A percentile compares a stretch with the other conserved stretches of the same genome.
Conservation (phyloP, 306 rosid genomes). For the Begonia loranthoides region DNA sequence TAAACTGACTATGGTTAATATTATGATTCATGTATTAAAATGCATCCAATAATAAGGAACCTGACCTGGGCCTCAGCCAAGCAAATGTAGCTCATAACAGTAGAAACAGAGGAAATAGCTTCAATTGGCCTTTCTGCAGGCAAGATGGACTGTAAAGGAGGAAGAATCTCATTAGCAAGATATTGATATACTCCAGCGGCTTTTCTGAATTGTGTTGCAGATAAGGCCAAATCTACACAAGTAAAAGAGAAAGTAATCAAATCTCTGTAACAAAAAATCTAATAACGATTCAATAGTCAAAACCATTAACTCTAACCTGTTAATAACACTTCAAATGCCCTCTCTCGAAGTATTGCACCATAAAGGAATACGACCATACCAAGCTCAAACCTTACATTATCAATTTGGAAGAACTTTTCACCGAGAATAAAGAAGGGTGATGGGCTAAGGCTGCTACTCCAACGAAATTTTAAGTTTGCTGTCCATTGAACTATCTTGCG, state of each 20-base stretch:
- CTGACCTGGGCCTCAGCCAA: conserved; percentile 83
- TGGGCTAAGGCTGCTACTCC: conserved; percentile 54
- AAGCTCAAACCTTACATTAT: conserved; percentile 46
- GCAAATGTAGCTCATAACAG: conserved; percentile 53
- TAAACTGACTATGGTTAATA: too few species aligned
- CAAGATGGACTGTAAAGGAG: conserved; percentile 19
- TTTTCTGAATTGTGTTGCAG: conserved; percentile 50
- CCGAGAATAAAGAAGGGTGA: conserved; percentile 43
- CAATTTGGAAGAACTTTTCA: conserved; percentile 41
- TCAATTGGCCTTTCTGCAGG: conserved; percentile 52
- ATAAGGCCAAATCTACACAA: conserved; percentile 45
- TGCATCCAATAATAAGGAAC: neutral
- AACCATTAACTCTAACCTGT: conserved; percentile 23
- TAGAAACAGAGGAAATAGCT: conserved; percentile 33
- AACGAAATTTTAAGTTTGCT: conserved; percentile 35
- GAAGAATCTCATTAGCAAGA: conserved; percentile 47
- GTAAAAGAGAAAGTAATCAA: conserved; percentile 14
- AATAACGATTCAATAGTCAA: too few species aligned
- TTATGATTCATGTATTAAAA: too few species aligned
- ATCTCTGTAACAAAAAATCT: neutral
- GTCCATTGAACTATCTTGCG: conserved; percentile 24
- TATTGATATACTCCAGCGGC: conserved; percentile 72
- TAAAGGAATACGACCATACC: conserved; percentile 53
- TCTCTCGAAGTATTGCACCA: conserved; percentile 50
- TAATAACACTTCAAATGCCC: conserved; percentile 54